These are phyloP conservation scores for Aspergillus carlsbadensis DNA, from an alignment of 495 filamentous ascomycete species.

Conservation along the genomic window DNA sequence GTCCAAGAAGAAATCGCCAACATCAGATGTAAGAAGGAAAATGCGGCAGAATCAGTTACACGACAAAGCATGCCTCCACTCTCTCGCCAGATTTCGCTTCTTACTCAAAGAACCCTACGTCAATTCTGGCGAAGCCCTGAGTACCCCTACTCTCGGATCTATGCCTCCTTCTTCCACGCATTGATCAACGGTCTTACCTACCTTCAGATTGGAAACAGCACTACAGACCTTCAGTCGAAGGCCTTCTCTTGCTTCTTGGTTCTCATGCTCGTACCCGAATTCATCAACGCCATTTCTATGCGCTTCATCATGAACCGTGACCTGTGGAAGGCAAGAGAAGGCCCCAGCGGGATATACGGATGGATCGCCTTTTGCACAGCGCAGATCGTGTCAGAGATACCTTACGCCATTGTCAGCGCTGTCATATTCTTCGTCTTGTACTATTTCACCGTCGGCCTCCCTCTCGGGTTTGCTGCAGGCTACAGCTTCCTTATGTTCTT, in stretches of 20 bases:
- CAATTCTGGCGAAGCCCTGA: conserved; percentile 76
- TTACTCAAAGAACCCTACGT: conserved; percentile 62
- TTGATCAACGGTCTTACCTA: conserved; percentile 76
- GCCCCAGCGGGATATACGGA: conserved; percentile 71
- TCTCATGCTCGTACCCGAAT: conserved; percentile 71
- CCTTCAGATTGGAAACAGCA: conserved; percentile 65
- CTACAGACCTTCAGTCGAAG: conserved; percentile 68
- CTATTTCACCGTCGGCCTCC: conserved; percentile 70
- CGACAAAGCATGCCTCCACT: conserved; percentile 66
- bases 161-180: conserved; percentile 72
- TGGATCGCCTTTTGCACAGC: conserved; percentile 68
- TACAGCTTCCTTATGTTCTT: conserved; percentile 84
- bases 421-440: conserved; percentile 71
- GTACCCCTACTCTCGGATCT: conserved; percentile 77
- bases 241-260: conserved; percentile 82
- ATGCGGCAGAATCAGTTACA: conserved; percentile 42
- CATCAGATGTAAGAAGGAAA: conserved; percentile 55
- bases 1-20: conserved; percentile 62
- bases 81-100: conserved; percentile 62
- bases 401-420: conserved; percentile 69
- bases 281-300: conserved; percentile 76
- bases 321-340: conserved; percentile 71
- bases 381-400: conserved; percentile 73
- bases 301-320: conserved; percentile 72
- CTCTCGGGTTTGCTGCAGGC: conserved; percentile 58